Conservation (phyloP, 306 rosid species). For the Malus asiatica region DNA sequence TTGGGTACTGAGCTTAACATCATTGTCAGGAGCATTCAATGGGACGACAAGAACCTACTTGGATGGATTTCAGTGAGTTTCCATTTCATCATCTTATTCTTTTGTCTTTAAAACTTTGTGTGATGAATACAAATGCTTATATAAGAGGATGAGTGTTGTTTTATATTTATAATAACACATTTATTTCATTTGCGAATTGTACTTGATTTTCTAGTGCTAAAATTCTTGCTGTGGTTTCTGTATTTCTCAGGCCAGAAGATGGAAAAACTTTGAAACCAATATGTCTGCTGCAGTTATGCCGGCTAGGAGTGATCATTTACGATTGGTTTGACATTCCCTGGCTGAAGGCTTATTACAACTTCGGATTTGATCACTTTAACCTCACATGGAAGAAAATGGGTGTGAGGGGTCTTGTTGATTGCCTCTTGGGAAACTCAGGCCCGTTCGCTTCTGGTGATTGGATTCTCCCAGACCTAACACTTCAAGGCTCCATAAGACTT, state of each 20-base stretch:
- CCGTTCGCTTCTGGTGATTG: conserved; percentile 91
- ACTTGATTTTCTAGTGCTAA: conserved; percentile 6
- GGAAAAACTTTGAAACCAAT: conserved; percentile 71
- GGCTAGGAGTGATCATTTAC: conserved; percentile 76
- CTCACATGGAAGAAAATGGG: conserved; percentile 79
- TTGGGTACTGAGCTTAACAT: conserved; percentile 76
- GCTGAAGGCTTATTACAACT: conserved; percentile 82
- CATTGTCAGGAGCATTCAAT: conserved; percentile 94
- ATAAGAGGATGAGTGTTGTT: not conserved
- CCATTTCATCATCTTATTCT: not conserved
- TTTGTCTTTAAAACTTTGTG: not conserved
- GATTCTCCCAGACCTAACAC: conserved; percentile 97
- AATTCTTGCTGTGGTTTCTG: conserved; percentile 9
- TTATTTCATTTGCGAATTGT: not conserved
- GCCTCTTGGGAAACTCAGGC: conserved; percentile 71
- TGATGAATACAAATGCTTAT: not conserved
- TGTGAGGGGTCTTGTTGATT: conserved; percentile 68
- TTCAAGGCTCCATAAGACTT: conserved; percentile 76
- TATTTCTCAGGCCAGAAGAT: conserved; percentile 77
- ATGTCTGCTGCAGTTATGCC: conserved; percentile 74
- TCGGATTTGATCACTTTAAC: conserved; percentile 91
- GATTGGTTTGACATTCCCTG: conserved; percentile 88
- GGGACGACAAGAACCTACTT: conserved; percentile 92
- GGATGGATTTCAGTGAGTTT: conserved; percentile 95
- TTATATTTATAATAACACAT: not conserved